Percentiles rank a stretch among this genome's conserved stretches.
phyloP scores from a whole-genome alignment of 148 eudicot genomes.

The Simmondsia chinensis region DNA sequence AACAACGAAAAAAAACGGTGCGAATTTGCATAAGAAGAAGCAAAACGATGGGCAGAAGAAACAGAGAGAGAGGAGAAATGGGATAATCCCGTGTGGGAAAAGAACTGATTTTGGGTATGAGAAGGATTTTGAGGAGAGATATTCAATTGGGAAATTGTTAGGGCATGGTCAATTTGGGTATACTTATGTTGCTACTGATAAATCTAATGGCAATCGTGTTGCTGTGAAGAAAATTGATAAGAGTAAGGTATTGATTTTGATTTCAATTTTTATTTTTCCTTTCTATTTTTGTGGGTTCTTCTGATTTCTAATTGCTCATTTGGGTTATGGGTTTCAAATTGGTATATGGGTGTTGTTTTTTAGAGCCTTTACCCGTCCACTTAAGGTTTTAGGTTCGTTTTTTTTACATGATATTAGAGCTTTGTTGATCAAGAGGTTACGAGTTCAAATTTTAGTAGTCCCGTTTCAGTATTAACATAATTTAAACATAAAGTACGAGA shows the following conservation, averaged over 20 bases:
- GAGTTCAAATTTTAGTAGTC: too few species aligned
- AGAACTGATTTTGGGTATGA: slow-evolving; percentile 91
- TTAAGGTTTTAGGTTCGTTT: neutral
- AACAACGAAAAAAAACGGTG: slow-evolving; percentile 13
- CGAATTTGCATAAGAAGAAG: slow-evolving; percentile 11
- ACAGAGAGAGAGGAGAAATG: slow-evolving; percentile 13
- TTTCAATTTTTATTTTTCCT: neutral
- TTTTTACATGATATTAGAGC: too few species aligned
- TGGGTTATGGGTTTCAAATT: neutral
- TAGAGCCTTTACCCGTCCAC: neutral
- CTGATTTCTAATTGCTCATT: neutral
- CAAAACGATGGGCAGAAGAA: slow-evolving; percentile 3
- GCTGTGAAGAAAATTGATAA: slow-evolving; percentile 95
- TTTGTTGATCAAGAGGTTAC: too few species aligned
- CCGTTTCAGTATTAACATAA: too few species aligned
- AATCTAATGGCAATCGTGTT: slow-evolving; percentile 71
- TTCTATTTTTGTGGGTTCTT: neutral
- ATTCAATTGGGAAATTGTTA: slow-evolving; percentile 74
- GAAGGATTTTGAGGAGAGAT: slow-evolving; percentile 59
- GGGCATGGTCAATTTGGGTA: slow-evolving; percentile 99
- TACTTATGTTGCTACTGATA: slow-evolving; percentile 82
- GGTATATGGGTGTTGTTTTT: neutral
- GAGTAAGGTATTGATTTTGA: slow-evolving; percentile 43
- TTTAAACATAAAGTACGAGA: too few species aligned
- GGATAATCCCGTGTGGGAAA: slow-evolving; percentile 54